phyloP scores from a whole-genome alignment of 176 grass and related monocot genomes.

The Rhipidocladum racemiflorum region DNA sequence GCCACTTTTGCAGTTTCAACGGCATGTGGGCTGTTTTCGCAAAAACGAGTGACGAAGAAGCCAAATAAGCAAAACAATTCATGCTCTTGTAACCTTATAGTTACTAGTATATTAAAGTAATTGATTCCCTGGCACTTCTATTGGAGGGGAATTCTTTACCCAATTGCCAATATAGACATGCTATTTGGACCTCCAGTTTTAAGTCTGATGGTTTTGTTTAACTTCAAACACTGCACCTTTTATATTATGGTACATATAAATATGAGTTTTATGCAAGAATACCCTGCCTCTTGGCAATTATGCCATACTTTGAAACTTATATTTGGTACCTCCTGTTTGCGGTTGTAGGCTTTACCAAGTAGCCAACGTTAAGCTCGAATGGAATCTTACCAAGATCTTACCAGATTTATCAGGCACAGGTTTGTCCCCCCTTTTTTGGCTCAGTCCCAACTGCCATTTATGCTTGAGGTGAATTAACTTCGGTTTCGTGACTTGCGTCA shows the following conservation, averaged over 20 bases:
- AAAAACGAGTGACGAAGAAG: too few relatives aligned
- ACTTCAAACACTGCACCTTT: background rate
- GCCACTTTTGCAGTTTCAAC: too few relatives aligned
- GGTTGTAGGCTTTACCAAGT: conserved; percentile 89
- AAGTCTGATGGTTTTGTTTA: background rate
- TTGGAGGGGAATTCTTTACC: background rate
- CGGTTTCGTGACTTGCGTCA: background rate
- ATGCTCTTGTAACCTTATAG: background rate
- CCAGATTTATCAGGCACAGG: conserved; percentile 99
- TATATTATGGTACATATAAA: background rate
- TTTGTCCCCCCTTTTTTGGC: background rate
- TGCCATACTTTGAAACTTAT: background rate
- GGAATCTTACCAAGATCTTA: conserved; percentile 93
- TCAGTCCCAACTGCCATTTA: background rate
- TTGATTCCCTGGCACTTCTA: conserved; percentile 1
- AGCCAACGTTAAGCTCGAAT: conserved; percentile 87
- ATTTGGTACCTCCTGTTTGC: conserved; percentile 4
- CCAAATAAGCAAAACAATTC: too few relatives aligned
- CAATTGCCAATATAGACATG: background rate
- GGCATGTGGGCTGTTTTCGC: too few relatives aligned
- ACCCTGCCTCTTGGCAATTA: background rate
- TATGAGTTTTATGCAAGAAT: background rate
- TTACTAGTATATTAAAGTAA: background rate
- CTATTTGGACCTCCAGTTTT: background rate
- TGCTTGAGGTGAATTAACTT: conserved; percentile 5